A percentile compares a stretch with the other conserved stretches of the same genome.
Evolutionary conservation across 2,329 filamentous ascomycete species (phyloP).

Genomic region (Phaeomoniella chlamydospora): DNA sequence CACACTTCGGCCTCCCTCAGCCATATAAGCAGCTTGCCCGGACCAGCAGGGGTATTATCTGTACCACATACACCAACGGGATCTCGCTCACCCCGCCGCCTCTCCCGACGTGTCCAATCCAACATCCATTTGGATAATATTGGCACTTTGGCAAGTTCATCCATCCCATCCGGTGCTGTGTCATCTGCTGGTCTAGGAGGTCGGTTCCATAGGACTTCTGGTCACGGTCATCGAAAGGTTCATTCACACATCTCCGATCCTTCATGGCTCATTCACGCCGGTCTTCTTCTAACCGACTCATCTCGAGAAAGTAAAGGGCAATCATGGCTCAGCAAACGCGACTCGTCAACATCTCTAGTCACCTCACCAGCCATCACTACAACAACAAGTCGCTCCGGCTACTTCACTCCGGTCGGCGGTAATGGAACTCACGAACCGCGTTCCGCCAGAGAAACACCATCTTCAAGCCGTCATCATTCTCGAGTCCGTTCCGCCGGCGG

Average conservation of each 20-base stretch:
- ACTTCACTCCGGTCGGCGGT: slow-evolving; percentile 13
- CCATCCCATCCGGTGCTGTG: slow-evolving; percentile 7
- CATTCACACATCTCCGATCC: slow-evolving; percentile 19
- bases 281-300: slow-evolving; percentile 39
- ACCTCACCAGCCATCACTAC: slow-evolving; percentile 14
- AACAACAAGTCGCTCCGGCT: background rate
- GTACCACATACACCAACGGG: slow-evolving; percentile 1
- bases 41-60: slow-evolving; percentile 10
- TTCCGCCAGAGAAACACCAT: slow-evolving; percentile 1
- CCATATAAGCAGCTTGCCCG: slow-evolving; percentile 13
- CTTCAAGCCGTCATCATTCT: slow-evolving; percentile 19
- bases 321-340: slow-evolving; percentile 42
- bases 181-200: slow-evolving; percentile 8
- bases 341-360: slow-evolving; percentile 39
- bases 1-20: slow-evolving; percentile 16
- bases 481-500: slow-evolving; percentile 17
- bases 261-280: slow-evolving; percentile 46
- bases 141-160: slow-evolving; percentile 2
- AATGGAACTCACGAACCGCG: slow-evolving; percentile 18
- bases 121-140: slow-evolving; percentile 4
- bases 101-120: slow-evolving; percentile 3
- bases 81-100: slow-evolving; percentile 3
- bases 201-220: slow-evolving; percentile 1
- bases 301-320: slow-evolving; percentile 48
- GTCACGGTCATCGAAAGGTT: slow-evolving; percentile 5